phyloP scores from a whole-genome alignment of 108 stramenopile genomes.

The Epithemia pelagica region DNA sequence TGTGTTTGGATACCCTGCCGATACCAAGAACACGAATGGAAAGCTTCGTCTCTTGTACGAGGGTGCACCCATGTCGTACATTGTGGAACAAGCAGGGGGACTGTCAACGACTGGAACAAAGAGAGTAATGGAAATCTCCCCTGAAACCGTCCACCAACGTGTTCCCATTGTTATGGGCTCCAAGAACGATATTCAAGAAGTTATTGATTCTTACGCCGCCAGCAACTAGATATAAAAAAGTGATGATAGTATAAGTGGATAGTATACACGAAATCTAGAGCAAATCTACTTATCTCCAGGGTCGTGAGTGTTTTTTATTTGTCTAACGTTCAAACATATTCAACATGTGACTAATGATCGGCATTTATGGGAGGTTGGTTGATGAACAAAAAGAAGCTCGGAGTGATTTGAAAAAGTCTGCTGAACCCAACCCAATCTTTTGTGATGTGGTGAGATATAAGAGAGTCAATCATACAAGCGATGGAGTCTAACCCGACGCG shows the following conservation, averaged over 20 bases:
- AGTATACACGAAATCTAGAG: background rate
- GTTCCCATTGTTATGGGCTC: constrained; percentile 78
- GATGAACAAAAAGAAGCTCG: background rate
- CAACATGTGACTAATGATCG: background rate
- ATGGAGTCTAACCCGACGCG: too few relatives aligned
- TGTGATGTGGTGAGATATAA: background rate
- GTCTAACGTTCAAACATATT: too few relatives aligned
- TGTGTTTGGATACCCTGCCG: constrained; percentile 93
- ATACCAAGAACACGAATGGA: constrained; percentile 74
- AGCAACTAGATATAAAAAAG: background rate
- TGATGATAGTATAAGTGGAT: background rate
- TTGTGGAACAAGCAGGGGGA: constrained; percentile 93
- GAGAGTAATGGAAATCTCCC: constrained; percentile 58
- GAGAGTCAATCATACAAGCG: background rate
- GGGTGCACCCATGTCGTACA: constrained; percentile 92
- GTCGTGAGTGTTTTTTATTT: too few relatives aligned
- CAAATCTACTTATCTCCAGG: too few relatives aligned
- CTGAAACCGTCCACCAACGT: constrained; percentile 68
- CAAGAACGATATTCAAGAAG: constrained; percentile 60
- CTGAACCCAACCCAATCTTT: background rate
- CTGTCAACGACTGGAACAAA: constrained; percentile 54
- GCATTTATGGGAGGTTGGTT: background rate
- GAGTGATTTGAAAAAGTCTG: background rate
- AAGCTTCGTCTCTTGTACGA: constrained; percentile 82
- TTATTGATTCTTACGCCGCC: constrained; percentile 39